These are phyloP conservation scores for Medicago truncatula DNA, from an alignment of 306 rosid species.

Conservation along the genomic window MtrunA17r5.0-ANR NC_053048.1:53552001-53552500, in stretches of 20 bases:
- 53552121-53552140: background rate
- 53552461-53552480: conserved; percentile 40
- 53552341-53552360: conserved; percentile 46
- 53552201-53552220: background rate
- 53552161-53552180: background rate
- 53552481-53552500: conserved; percentile 49
- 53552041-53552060: background rate
- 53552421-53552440: conserved; percentile 48
- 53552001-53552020: background rate
- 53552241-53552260: background rate
- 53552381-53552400: conserved; percentile 43
- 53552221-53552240: background rate
- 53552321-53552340: conserved; percentile 52
- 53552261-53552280: conserved; percentile 39
- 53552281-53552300: conserved; percentile 38
- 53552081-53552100: background rate
- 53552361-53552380: conserved; percentile 47
- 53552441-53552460: conserved; percentile 40
- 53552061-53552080: background rate
- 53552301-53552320: conserved; percentile 48
- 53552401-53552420: conserved; percentile 15
- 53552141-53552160: background rate
- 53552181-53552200: background rate
- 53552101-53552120: background rate
- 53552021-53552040: background rate